phyloP scores from a whole-genome alignment of 257 asterid genomes.

The Solanum pinnatisectum region DNA sequence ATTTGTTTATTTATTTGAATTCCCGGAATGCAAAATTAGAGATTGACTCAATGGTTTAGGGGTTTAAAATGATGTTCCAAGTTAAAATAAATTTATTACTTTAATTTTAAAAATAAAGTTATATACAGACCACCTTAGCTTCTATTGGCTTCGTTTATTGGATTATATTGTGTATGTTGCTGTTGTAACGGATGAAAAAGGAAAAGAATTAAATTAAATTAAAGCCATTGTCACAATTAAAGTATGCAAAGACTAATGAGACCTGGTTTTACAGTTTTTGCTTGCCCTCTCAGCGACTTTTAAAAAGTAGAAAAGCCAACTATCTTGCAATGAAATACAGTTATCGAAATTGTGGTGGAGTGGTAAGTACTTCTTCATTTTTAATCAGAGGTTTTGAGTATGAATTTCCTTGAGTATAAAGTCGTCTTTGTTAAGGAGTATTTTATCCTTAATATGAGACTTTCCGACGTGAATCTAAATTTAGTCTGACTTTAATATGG shows the following conservation, averaged over 20 bases:
- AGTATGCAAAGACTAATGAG: not conserved
- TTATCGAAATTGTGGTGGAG: too few species aligned
- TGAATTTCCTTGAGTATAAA: accelerated
- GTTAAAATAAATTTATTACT: accelerated
- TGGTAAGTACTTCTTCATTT: too few species aligned
- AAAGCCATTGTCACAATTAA: not conserved
- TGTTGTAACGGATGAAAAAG: not conserved
- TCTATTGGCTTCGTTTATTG: not conserved
- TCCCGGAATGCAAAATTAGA: not conserved
- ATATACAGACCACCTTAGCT: not conserved
- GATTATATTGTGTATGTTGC: not conserved
- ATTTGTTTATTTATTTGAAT: too few species aligned
- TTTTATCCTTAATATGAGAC: not conserved
- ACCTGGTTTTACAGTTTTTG: not conserved
- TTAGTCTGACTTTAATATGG: not conserved
- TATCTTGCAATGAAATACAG: not conserved
- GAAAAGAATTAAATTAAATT: not conserved
- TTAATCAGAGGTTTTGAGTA: too few species aligned
- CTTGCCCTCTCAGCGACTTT: not conserved
- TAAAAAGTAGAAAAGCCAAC: not conserved
- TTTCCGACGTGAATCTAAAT: accelerated
- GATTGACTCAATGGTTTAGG: not conserved
- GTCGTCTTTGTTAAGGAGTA: accelerated
- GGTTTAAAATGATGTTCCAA: not conserved
- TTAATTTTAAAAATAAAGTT: not conserved